Evolutionary conservation across 2,329 filamentous ascomycete genomes (phyloP), one percentile per base, ranked within the genome.

Genomic region (Epichloe sylvatica): DNA sequence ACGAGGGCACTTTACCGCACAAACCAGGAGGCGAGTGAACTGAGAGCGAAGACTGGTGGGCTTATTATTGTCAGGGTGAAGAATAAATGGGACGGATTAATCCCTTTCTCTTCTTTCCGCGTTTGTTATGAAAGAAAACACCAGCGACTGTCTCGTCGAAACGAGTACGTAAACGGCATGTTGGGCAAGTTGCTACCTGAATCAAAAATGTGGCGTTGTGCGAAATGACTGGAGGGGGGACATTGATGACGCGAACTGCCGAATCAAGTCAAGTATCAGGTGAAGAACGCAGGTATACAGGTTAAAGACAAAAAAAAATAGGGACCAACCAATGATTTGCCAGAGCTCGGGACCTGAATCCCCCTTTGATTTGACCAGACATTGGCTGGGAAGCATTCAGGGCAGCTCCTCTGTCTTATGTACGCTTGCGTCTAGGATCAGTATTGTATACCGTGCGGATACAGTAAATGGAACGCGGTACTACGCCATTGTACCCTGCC

Each of bases 391-490:
- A 15, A 15, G 40, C 41, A 34, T 17, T 17, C 8, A 39, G 17
- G n/a, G 37, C 44, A 46, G 34, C 30, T 19, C 44, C 19, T n/a
- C 41, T 23, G 25, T 30, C 4, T 43, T 19, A 19, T 19, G 17
- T 45, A 35, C 17, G 41, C 4, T 43, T 47, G 40, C 17, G 36
- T 42, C 42, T 8, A 43, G 17, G 9, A 49, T 47, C 50, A 47
- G 35, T 37, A 47, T 62, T 54, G 66, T 67, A 68, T 55, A 67
- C 66, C 55, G 66, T 68, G 65, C 62, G 62, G 51, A 53, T 47
- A 48, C 0, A 3, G 13, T 3, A 13, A 6, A 37, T 19, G 45
- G 37, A 51, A 47, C 37, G 52, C 54, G 53, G 58, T 67, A 67
- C 65, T 64, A 58, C 54, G 43, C 48, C 49, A 46, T 60, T 60